A percentile compares a stretch with the other conserved stretches of the same genome.
phyloP scores from a whole-genome alignment of 176 grass and related monocot genomes.

The Puccinellia tenuiflora region DNA sequence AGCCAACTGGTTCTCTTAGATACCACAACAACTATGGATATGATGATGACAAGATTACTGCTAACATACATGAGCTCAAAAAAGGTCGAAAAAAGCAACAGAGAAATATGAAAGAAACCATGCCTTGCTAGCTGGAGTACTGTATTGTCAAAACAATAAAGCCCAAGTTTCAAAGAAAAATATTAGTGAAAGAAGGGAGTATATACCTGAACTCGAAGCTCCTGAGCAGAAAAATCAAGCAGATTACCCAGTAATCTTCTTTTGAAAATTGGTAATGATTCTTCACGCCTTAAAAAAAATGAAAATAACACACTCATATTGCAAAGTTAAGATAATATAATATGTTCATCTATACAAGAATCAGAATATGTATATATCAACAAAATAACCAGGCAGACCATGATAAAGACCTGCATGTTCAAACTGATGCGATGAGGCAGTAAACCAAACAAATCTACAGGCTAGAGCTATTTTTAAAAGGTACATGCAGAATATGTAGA shows the following conservation, averaged over 20 bases:
- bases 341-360: constrained; percentile 18
- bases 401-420: not conserved
- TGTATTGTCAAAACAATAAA: constrained; percentile 3
- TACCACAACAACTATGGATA: too few relatives aligned
- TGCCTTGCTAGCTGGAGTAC: not conserved
- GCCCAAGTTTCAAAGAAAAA: not conserved
- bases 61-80: constrained; percentile 1
- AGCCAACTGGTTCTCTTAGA: too few relatives aligned
- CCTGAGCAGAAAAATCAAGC: constrained; percentile 78
- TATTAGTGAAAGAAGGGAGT: constrained; percentile 14
- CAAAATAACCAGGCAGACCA: not conserved
- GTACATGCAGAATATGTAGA: not conserved
- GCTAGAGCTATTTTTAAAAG: not conserved
- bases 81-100: constrained; percentile 1
- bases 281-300: constrained; percentile 65
- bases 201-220: constrained; percentile 68
- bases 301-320: constrained; percentile 17
- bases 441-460: not conserved
- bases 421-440: not conserved
- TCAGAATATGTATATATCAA: not conserved
- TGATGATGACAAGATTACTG: too few relatives aligned
- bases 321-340: not conserved
- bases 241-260: constrained; percentile 61
- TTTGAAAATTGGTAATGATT: constrained; percentile 68
- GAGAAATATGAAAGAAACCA: not conserved